Evolutionary conservation across 441 rosid species (phyloP).

Genomic region (Pelargonium australe): DNA sequence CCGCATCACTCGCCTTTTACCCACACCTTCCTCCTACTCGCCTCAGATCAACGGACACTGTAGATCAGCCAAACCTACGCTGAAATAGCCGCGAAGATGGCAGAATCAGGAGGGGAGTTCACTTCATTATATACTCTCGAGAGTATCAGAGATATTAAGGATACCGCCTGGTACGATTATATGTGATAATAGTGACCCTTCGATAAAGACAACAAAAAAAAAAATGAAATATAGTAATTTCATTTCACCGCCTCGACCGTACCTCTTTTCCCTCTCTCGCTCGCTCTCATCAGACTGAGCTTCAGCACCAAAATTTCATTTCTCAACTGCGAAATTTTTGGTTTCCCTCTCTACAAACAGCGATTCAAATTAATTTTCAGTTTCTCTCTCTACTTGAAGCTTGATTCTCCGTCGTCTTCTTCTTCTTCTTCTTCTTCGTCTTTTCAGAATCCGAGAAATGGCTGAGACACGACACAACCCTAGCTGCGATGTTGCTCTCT

Average conservation of each 20-base stretch:
- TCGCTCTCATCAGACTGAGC: background rate
- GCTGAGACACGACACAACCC: conserved; percentile 8
- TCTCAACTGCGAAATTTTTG: background rate
- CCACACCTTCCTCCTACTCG: no score
- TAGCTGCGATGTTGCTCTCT: conserved; percentile 7
- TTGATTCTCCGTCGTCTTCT: background rate
- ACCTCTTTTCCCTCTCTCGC: background rate
- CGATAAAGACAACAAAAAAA: conserved; percentile 19
- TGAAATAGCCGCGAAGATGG: background rate
- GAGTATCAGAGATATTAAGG: background rate
- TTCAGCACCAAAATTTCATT: background rate
- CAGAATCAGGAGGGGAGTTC: background rate
- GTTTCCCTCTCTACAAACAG: background rate
- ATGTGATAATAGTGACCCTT: conserved; percentile 4
- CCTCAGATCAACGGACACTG: no score
- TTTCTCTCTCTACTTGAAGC: background rate
- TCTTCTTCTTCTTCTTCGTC: conserved; percentile 5
- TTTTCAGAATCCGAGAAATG: conserved; percentile 3
- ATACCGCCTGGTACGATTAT: background rate
- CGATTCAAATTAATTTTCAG: background rate
- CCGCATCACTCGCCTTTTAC: no score
- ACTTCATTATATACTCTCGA: background rate
- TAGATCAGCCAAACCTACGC: background rate
- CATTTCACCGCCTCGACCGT: background rate
- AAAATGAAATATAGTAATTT: background rate